Base-by-base conservation (phyloP, 371 early-diverging fungal genomes). In the Lichtheimia ornata region DNA sequence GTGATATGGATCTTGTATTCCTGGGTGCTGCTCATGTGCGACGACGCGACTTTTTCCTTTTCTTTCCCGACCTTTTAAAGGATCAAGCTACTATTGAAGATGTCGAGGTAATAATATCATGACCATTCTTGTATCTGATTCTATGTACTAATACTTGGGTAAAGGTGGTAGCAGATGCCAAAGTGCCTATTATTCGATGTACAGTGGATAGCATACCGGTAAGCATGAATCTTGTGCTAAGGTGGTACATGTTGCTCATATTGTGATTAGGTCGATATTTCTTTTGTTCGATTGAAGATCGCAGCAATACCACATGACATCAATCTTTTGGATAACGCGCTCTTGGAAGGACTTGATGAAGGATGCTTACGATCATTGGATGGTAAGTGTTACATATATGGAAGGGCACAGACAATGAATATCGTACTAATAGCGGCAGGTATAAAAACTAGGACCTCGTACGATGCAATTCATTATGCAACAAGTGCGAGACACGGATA, bases 101-200 rank as follows among this genome's bases (percentile, higher is more conserved):
- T 41, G 53, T 79, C 3, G 71, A 74, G 25, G 77, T 77, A 74
- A 25, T 49, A 11, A 41, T 18, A 24, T 6, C 18, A 24, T 35
- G n/a, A 42, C 13, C 17, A 22, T 55, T 52, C 2, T 25, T 45
- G 20, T 57, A 7, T 14, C 18, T 42, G 42, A n/a, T 43, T 45
- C 0, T 5, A 56, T 45, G 3, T 2, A 22, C 22, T 47, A 17
- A n/a, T 17, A 11, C 17, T 1, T 5, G 47, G 17, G 17, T 17
- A 47, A 7, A 47, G 47, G 47, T 5, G 3, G 30, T 56, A 20
- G 56, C 18, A 27, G 5, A 28, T 20, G 68, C 79, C 0, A 57
- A 54, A 40, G 79, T 79, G 1, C 79, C 79, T 22, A 76, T 79
- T 14, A 76, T 76, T 43, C 70, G 70, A 52, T 79, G 72, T 52